Evolutionary conservation across 2,329 filamentous ascomycete genomes (phyloP), one percentile per base, ranked within the genome.

Genomic region (Alternaria brassicae): DNA sequence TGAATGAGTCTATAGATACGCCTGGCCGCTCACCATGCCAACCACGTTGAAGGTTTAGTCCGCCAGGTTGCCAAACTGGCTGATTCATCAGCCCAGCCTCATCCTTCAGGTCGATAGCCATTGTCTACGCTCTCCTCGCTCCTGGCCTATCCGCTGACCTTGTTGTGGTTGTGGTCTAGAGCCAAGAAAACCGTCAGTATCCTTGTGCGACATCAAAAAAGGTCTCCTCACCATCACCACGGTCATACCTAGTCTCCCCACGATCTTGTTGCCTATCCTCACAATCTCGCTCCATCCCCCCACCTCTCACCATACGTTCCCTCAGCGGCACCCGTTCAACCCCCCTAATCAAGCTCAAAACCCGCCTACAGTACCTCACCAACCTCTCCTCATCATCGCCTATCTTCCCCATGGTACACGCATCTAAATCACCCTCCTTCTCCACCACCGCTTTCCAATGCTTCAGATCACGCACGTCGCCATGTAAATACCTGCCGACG

Each of bases 401-500:
- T 1, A 56, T 51, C 27, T 23, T 42, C 3, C 25, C n/a, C 37
- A 28, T 23, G 4, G 37, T 28, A 8, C 3, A n/a, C 8, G 21
- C 28, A 21, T 42, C 53, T 13, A 28, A 2, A 4, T 51, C n/a
- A 0, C 37, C 47, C 1, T 23, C 13, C 21, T 37, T 23, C 6
- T 17, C 32, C 21, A 39, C 13, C 15, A 36, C 23, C 6, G 39
- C 49, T 23, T 52, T 54, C 56, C 55, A 53, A n/a, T 34, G 50
- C 37, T 44, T 61, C 34, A 68, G 19, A 1, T 42, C 52, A 17
- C 45, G 47, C 6, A 65, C 53, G 17, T 65, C 39, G 12, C 40
- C 23, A 36, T 63, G 63, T 2, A 72, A 55, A 13, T 61, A 23
- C 6, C 41, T 47, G 17, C 69, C 68, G 3, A 55, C 8, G 6